Base-by-base conservation (phyloP, 495 filamentous ascomycete genomes). In the Xylaria scruposa region DNA sequence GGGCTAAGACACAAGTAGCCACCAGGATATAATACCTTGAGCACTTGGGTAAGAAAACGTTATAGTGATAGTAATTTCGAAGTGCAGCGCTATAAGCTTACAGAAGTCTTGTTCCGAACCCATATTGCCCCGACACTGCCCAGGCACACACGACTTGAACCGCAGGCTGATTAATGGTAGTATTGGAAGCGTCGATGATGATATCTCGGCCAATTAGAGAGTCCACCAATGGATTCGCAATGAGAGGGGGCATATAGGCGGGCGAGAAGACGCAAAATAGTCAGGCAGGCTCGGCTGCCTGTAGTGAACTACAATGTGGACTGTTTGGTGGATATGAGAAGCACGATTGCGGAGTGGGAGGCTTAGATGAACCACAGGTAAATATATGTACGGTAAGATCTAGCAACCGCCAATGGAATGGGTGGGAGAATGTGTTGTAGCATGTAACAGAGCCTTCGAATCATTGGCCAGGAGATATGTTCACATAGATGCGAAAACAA, bases 61-160 rank as follows among this genome's bases (percentile, higher is more conserved):
- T 42, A 17, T 26, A 13, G 1, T 31, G 13, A 53, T 44, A n/a
- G 67, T 71, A 60, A 51, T 9, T 71, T 47, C 24, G 1, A n/a
- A 51, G 47, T 67, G 7, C 17, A 56, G 29, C 31, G 36, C 15
- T 10, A 63, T 49, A n/a, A 63, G 78, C 85, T 75, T 83, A 89
- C 88, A 90, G 72, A 15, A 86, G 70, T 70, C 88, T 79, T 1
- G 86, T 87, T 0, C 88, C 88, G 2, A 82, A 80, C 0, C 88
- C 88, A 76, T 91, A 91, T 74, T 90, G 87, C 5, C 88, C 89
- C 5, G 85, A 88, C 0, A 91, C 84, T 0, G 89, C 88, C 84
- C 84, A 91, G 19, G 87, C 87, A 70, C 89, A 91, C 1, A 91
- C 74, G 56, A 90, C 89, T 70, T 86, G 78, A 15, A 86, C 64